These are phyloP conservation scores for Luvunga scandens DNA, from an alignment of 345 rosid genomes.

Conservation along the genomic window DNA sequence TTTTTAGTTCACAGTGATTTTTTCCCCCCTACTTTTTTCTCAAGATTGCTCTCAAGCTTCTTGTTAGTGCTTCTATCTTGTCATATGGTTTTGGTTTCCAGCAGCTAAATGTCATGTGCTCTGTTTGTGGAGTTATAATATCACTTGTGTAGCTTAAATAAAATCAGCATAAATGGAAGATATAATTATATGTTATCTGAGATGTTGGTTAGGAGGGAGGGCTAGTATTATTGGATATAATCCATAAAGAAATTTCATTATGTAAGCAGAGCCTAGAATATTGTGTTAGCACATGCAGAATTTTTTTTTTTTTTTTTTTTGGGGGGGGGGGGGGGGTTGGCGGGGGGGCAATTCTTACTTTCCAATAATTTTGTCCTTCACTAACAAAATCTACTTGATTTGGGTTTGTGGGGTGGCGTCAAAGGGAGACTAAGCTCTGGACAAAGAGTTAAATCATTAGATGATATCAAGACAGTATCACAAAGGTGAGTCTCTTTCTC, in stretches of 20 bases:
- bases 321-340: too few species aligned
- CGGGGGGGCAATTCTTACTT: background rate
- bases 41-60: background rate
- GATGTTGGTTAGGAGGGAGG: background rate
- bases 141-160: background rate
- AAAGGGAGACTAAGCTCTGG: conserved; percentile 19
- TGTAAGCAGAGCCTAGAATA: background rate
- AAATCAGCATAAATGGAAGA: background rate
- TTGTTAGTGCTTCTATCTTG: background rate
- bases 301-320: too few species aligned
- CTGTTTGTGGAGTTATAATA: background rate
- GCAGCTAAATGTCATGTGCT: background rate
- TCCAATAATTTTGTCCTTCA: background rate
- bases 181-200: background rate
- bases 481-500: conserved; percentile 21
- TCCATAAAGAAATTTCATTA: background rate
- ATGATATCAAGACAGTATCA: conserved; percentile 13
- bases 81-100: background rate
- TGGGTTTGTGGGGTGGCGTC: conserved; percentile 22
- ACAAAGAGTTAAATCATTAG: conserved; percentile 21
- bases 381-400: background rate
- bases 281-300: background rate
- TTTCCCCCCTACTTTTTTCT: background rate
- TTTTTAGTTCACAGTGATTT: too few species aligned
- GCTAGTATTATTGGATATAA: background rate